Percentiles rank a stretch among this genome's conserved stretches.
Evolutionary conservation across 2,329 filamentous ascomycete genomes (phyloP).

Genomic region (Blastomyces silverae): DNA sequence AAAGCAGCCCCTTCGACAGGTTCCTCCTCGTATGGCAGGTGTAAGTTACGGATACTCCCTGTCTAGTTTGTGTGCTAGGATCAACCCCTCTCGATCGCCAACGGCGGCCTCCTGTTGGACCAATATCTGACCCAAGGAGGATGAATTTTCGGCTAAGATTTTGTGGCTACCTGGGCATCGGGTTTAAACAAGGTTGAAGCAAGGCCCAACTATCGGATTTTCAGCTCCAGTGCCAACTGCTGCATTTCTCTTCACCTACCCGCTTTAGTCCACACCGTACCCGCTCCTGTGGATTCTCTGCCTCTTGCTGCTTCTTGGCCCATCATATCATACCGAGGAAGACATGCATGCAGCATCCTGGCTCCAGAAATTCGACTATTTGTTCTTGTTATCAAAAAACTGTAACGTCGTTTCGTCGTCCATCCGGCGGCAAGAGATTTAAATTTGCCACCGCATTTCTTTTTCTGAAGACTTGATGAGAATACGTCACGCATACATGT

Average conservation of each 20-base stretch:
- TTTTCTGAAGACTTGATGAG: not conserved
- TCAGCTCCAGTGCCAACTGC: not conserved
- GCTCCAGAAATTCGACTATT: not conserved
- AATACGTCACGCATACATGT: conserved; percentile 6
- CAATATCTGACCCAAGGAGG: not conserved
- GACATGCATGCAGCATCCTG: not conserved
- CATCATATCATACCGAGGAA: not conserved
- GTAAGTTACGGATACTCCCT: not conserved
- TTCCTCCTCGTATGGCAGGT: too few relatives aligned
- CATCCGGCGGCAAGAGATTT: not conserved
- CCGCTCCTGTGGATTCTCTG: conserved; percentile 2
- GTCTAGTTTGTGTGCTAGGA: not conserved
- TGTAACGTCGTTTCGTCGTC: not conserved
- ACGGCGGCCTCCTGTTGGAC: conserved; percentile 3
- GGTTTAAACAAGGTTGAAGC: not conserved
- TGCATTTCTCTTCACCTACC: not conserved
- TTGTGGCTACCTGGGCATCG: conserved; percentile 6
- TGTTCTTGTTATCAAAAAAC: not conserved
- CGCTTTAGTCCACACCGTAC: not conserved
- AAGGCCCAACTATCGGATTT: not conserved
- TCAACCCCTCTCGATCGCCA: conserved; percentile 2
- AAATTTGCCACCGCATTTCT: conserved; percentile 7
- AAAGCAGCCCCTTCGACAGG: too few relatives aligned
- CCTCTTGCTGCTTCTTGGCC: not conserved
- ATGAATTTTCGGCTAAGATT: not conserved